Evolutionary conservation across 1,284 basidiomycete species (phyloP).

Genomic region (Erythrobasidium hasegawianum): DNA sequence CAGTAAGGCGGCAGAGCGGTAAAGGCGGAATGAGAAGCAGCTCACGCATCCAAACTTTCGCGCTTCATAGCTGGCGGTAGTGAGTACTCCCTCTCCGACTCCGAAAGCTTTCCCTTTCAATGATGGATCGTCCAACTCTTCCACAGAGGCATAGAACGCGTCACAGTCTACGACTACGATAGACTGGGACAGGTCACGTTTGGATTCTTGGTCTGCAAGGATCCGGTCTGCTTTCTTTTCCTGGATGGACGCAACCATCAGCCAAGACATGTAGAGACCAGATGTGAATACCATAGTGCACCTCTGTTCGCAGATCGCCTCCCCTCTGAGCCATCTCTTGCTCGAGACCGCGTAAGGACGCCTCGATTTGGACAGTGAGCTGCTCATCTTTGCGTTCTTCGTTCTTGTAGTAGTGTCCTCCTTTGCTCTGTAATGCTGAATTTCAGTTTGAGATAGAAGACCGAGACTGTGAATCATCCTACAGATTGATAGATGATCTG

Average conservation of each 20-base stretch:
- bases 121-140: constrained; percentile 69
- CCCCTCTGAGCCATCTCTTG: constrained; percentile 59
- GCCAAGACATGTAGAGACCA: no score
- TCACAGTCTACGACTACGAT: constrained; percentile 88
- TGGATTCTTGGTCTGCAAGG: constrained; percentile 70
- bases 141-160: constrained; percentile 64
- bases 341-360: constrained; percentile 63
- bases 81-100: constrained; percentile 70
- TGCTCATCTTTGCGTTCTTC: constrained; percentile 79
- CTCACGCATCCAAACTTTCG: constrained; percentile 64
- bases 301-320: constrained; percentile 52
- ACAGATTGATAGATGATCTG: constrained; percentile 41
- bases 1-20: no score
- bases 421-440: constrained; percentile 35
- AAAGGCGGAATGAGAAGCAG: no score
- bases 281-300: no score
- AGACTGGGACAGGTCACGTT: constrained; percentile 71
- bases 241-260: no score
- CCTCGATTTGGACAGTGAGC: constrained; percentile 58
- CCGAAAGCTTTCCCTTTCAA: constrained; percentile 81
- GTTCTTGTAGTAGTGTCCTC: constrained; percentile 55
- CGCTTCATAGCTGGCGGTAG: constrained; percentile 86
- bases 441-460: neutral
- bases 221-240: constrained; percentile 59
- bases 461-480: neutral